Evolutionary conservation across 2,329 filamentous ascomycete species (phyloP).

Genomic region (Alternaria alternata): DNA sequence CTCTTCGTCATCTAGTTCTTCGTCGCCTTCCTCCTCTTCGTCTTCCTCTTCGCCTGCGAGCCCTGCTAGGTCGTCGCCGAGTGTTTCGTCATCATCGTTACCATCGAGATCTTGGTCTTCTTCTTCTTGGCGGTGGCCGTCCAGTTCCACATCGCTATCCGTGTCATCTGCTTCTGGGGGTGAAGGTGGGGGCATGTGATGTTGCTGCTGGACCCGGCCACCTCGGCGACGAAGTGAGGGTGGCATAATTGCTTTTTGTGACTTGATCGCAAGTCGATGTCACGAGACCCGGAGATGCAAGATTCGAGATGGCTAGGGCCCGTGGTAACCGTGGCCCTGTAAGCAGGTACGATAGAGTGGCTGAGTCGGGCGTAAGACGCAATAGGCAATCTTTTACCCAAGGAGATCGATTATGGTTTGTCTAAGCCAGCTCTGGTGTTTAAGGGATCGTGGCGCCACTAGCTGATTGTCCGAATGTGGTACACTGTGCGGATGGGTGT

Average conservation of each 20-base stretch:
- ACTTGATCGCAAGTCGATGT: conserved; percentile 6
- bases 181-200: conserved; percentile 24
- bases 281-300: conserved; percentile 10
- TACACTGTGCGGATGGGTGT: neutral
- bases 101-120: neutral
- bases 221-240: conserved; percentile 37
- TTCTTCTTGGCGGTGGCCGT: conserved; percentile 20
- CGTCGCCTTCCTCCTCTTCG: conserved; percentile 28
- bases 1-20: conserved; percentile 59
- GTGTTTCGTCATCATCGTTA: conserved; percentile 19
- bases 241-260: conserved; percentile 32
- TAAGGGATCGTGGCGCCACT: neutral
- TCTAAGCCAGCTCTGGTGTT: neutral
- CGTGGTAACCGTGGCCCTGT: neutral
- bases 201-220: conserved; percentile 15
- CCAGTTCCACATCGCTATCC: conserved; percentile 40
- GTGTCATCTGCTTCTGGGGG: conserved; percentile 28
- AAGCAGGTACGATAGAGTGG: neutral
- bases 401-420: neutral
- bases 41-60: conserved; percentile 52
- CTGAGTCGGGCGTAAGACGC: neutral
- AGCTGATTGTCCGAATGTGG: conserved; percentile 4
- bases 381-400: neutral
- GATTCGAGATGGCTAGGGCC: neutral
- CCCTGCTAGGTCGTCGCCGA: conserved; percentile 35